Evolutionary conservation across 2,329 filamentous ascomycete genomes (phyloP), one percentile per base, ranked within the genome.

Genomic region (Paraconiothyrium sp.): DNA sequence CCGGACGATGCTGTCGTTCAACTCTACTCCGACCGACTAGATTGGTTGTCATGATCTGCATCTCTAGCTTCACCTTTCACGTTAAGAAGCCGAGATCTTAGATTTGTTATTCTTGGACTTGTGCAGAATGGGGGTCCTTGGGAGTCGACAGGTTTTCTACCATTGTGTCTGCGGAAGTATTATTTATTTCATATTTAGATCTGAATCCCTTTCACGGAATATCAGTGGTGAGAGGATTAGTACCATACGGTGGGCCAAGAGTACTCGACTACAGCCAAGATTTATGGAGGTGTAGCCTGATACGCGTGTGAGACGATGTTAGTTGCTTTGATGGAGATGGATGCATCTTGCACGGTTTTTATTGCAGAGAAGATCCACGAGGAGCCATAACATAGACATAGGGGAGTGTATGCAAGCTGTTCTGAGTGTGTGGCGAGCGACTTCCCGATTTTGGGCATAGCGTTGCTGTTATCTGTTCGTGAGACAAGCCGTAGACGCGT

Each of bases 181-280:
- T 20, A 37, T 16, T 44, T 37, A 32, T 13, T n/a, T 54, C 34
- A 8, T 37, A 54, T 14, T 30, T 14, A 22, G 35, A 32, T 3
- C 3, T 10, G 24, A 54, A 20, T 43, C 43, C 51, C 22, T 14
- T 9, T 37, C 37, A 54, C 20, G 51, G 41, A 37, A 54, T 54
- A 5, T 50, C 35, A 3, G 9, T 10, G 30, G 30, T 35, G 30
- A 22, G 14, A n/a, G 4, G 24, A 27, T 3, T 27, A 5, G 46
- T 46, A 20, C 24, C 20, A 4, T 37, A 9, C 35, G 48, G 27
- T n/a, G 27, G 4, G 16, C 37, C 37, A 35, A 8, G n/a, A 14
- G 30, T 11, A 22, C 43, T 13, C n/a, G 9, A 10, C 24, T 8
- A 46, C n/a, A 4, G 10, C 13, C 41, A 20, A 22, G 7, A 10